Percentiles rank a stretch among this genome's conserved stretches.
phyloP scores from a whole-genome alignment of 768 basidiomycete genomes.

The Lactarius trivialis region DNA sequence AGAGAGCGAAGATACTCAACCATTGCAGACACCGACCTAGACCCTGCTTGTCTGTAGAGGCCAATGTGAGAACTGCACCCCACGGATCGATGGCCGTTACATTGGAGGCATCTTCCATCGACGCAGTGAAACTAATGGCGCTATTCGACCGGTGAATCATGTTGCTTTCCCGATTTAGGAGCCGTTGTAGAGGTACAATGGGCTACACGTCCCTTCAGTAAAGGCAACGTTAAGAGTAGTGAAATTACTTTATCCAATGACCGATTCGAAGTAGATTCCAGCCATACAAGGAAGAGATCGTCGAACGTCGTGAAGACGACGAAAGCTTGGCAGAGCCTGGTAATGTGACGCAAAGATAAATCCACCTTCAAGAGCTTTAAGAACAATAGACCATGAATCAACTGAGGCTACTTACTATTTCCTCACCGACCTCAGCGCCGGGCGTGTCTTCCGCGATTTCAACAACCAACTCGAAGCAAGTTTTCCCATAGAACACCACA shows the following conservation, averaged over 20 bases:
- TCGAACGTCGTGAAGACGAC: constrained; percentile 55
- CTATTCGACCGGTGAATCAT: constrained; percentile 35
- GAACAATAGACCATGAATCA: background rate
- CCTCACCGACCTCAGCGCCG: background rate
- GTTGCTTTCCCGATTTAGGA: constrained; percentile 52
- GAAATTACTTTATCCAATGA: constrained; percentile 36
- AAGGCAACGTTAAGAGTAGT: background rate
- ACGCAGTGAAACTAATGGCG: constrained; percentile 29
- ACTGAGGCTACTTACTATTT: constrained; percentile 5
- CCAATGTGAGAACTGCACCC: constrained; percentile 41
- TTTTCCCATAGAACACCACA: constrained; percentile 41
- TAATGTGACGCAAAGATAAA: constrained; percentile 40
- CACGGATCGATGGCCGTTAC: constrained; percentile 45
- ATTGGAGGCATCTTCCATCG: constrained; percentile 29
- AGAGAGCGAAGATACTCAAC: constrained; percentile 54
- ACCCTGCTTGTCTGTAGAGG: constrained; percentile 37
- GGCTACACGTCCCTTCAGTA: constrained; percentile 33
- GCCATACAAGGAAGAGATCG: constrained; percentile 52
- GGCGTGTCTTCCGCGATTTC: constrained; percentile 38
- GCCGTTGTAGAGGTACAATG: constrained; percentile 45
- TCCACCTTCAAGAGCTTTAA: constrained; percentile 4
- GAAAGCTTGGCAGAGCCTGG: constrained; percentile 46
- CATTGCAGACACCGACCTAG: constrained; percentile 47
- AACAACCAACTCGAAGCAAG: constrained; percentile 47
- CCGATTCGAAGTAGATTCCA: constrained; percentile 39